Conservation (phyloP, 257 asterid genomes). For the Parsonsia alboflavescens region DNA sequence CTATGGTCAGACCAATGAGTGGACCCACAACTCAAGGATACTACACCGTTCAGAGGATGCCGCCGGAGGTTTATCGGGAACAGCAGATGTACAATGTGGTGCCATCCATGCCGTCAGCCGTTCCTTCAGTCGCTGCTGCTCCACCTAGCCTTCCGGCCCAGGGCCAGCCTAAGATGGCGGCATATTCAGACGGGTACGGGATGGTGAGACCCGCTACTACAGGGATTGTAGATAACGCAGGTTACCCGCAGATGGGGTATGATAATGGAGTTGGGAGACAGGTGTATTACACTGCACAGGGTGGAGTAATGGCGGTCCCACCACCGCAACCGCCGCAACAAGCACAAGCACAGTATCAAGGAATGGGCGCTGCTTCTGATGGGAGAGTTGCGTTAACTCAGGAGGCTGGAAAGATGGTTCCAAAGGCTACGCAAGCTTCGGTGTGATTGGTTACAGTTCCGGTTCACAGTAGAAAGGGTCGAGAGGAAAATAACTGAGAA, state of each 20-base stretch:
- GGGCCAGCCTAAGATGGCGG: constrained; percentile 19
- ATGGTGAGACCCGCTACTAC: constrained; percentile 26
- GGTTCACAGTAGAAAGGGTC: background rate
- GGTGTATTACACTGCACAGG: constrained; percentile 58
- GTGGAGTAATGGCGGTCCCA: constrained; percentile 46
- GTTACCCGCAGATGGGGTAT: constrained; percentile 67
- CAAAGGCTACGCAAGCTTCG: constrained; percentile 51
- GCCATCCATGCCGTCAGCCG: constrained; percentile 20
- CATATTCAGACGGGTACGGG: constrained; percentile 28
- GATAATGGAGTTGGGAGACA: constrained; percentile 66
- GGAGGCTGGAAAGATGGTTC: constrained; percentile 41
- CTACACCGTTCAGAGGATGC: constrained; percentile 64
- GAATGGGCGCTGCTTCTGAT: constrained; percentile 26
- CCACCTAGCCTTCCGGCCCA: constrained; percentile 33
- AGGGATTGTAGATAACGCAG: constrained; percentile 33
- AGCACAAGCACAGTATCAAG: constrained; percentile 34
- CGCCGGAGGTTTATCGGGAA: constrained; percentile 52
- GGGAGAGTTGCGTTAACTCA: constrained; percentile 35
- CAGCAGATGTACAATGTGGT: constrained; percentile 56
- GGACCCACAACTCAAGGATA: constrained; percentile 60
- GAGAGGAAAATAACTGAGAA: background rate
- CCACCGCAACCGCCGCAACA: constrained; percentile 30
- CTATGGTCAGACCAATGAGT: constrained; percentile 47
- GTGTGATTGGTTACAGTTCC: constrained; percentile 23
- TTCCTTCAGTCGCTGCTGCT: constrained; percentile 26